Percentiles rank a stretch among this genome's conserved stretches.
These are phyloP conservation scores for Podospora bellae-mahoneyi DNA, from an alignment of 495 filamentous ascomycete species.

Conservation along the genomic window DNA sequence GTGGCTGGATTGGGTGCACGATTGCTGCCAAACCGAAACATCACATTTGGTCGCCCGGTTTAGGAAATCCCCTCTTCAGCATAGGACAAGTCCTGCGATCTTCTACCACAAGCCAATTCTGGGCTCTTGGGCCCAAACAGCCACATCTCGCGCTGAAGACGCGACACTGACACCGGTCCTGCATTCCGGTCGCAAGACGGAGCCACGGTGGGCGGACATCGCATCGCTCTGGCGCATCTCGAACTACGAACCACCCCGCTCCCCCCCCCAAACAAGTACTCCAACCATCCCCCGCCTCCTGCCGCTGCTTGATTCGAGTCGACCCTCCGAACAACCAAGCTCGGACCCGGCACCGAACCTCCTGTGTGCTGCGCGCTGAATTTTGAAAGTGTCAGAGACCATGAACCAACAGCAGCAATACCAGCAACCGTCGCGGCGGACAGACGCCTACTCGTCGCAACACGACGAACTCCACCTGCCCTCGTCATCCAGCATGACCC, in stretches of 20 bases:
- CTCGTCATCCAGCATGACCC: slow-evolving; percentile 50
- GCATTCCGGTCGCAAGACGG: not conserved
- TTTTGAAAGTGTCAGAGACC: slow-evolving; percentile 13
- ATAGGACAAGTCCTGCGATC: slow-evolving; percentile 3
- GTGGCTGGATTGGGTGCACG: not conserved
- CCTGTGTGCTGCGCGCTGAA: not conserved
- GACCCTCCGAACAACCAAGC: not conserved
- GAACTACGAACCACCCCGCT: slow-evolving; percentile 5
- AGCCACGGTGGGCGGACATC: not conserved
- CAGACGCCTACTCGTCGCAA: slow-evolving; percentile 43
- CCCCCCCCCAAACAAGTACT: not conserved
- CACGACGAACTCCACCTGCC: slow-evolving; percentile 73
- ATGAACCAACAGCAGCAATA: slow-evolving; percentile 50
- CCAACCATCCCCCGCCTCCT: slow-evolving; percentile 13
- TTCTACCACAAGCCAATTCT: not conserved
- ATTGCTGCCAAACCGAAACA: slow-evolving; percentile 18
- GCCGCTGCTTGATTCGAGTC: slow-evolving; percentile 9
- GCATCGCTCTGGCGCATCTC: slow-evolving; percentile 2
- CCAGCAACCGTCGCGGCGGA: slow-evolving; percentile 44
- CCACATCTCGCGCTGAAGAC: not conserved
- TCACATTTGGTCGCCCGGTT: not conserved
- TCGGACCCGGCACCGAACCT: not conserved
- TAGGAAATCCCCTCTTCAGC: not conserved
- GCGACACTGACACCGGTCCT: not conserved
- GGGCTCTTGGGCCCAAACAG: slow-evolving; percentile 12